Percentiles rank a stretch among this genome's conserved stretches.
Evolutionary conservation across 768 basidiomycete species (phyloP).

Genomic region (Myochromella boudieri): DNA sequence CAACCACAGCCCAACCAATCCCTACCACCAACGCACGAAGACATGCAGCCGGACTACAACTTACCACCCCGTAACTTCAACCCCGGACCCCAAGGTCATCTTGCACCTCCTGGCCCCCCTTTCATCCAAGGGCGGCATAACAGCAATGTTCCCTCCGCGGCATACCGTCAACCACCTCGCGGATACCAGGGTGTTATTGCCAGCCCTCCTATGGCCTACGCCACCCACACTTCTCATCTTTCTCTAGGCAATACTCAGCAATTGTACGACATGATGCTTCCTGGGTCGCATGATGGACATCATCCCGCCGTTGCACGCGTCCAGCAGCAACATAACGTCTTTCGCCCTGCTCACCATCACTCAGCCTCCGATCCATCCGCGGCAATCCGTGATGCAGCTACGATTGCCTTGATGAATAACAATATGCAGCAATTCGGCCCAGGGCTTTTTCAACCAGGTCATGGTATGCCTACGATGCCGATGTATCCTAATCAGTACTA

Average conservation of each 20-base stretch:
- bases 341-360: conserved; percentile 76
- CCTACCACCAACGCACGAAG: conserved; percentile 38
- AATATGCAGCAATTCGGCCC: conserved; percentile 58
- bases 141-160: conserved; percentile 43
- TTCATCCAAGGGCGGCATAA: conserved; percentile 54
- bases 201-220: conserved; percentile 53
- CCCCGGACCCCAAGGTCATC: conserved; percentile 34
- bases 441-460: conserved; percentile 55
- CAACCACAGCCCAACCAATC: conserved; percentile 31
- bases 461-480: conserved; percentile 50
- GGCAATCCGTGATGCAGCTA: conserved; percentile 66
- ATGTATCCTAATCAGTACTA: conserved; percentile 76
- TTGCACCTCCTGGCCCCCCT: conserved; percentile 38
- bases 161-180: conserved; percentile 64
- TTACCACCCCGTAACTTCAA: conserved; percentile 57
- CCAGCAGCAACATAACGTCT: conserved; percentile 76
- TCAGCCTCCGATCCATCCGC: conserved; percentile 81
- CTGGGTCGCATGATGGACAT: conserved; percentile 51
- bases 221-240: conserved; percentile 62
- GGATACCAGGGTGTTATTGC: conserved; percentile 54
- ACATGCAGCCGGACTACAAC: conserved; percentile 56
- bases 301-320: conserved; percentile 71
- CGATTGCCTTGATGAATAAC: conserved; percentile 61
- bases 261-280: conserved; percentile 78
- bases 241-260: conserved; percentile 76